Evolutionary conservation across 75 land plant genomes (phyloP), one percentile per base, ranked within the genome.

Genomic region (Picea glauca): DNA sequence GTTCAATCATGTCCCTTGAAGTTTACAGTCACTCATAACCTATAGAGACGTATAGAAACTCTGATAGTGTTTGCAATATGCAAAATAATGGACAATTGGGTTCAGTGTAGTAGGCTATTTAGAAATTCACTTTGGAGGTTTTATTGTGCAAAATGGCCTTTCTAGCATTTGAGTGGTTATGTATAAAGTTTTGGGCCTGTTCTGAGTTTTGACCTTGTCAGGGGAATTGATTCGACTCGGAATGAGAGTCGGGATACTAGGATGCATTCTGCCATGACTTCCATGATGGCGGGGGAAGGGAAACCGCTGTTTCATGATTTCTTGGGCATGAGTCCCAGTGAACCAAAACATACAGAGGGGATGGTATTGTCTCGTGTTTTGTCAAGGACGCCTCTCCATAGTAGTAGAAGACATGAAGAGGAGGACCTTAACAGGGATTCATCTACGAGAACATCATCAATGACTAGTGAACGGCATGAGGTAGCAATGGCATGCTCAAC

Each of bases 231-330:
- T 8, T 70, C 50, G 18, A 46, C 54, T 38, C 23, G 40, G 54
- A 70, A 70, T 70, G 73, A 70, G 50, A 18, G 8, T 70, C 8
- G 35, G 73, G 50, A 40, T 20, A 20, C 40, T 40, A 40, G 0
- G 73, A 70, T 70, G 73, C 73, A 40, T 17, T 70, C 73, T 70
- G 73, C 50, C n/a, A n/a, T n/a, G 46, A 18, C 40, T 38, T 65
- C 54, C 40, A 70, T 70, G 15, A 70, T 70, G 73, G 73, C 73
- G 23, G 73, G 46, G 23, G 46, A 70, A 70, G 73, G 73, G 50
- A 8, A 43, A 70, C 73, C 46, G 18, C 21, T 70, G 40, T 70
- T 70, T 46, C 73, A 70, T 70, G 73, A 70, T 46, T 70, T 70
- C 46, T 70, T 70, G 73, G 73, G 73, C 9, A 40, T 43, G 23